Conservation (phyloP, 495 filamentous ascomycete genomes). For the Cenococcum geophilum region DNA sequence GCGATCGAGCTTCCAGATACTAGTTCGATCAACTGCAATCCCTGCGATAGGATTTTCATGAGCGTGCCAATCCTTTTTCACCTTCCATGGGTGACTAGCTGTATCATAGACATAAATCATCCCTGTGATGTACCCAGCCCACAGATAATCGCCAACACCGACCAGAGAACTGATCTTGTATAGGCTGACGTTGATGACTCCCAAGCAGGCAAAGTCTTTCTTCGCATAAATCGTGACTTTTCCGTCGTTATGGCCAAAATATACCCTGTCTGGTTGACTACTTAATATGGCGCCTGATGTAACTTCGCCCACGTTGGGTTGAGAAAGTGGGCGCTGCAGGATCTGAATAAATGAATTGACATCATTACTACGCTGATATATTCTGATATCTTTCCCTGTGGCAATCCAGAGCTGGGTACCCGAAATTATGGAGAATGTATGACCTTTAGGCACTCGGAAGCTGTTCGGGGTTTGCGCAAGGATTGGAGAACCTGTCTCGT, state of each 20-base stretch:
- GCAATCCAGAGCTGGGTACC: slow-evolving; percentile 82
- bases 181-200: slow-evolving; percentile 73
- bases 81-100: slow-evolving; percentile 69
- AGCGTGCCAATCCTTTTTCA: slow-evolving; percentile 91
- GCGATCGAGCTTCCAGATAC: slow-evolving; percentile 79
- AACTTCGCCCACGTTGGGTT: slow-evolving; percentile 72
- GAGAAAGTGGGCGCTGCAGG: slow-evolving; percentile 57
- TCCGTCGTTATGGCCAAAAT: slow-evolving; percentile 87
- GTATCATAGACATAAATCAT: slow-evolving; percentile 93
- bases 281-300: slow-evolving; percentile 73
- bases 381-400: slow-evolving; percentile 75
- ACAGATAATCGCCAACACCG: slow-evolving; percentile 77
- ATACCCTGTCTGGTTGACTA: slow-evolving; percentile 71
- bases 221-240: slow-evolving; percentile 89
- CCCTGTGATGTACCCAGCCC: slow-evolving; percentile 94
- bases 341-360: slow-evolving; percentile 67
- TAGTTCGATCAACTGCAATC: slow-evolving; percentile 71
- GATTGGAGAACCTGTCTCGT: slow-evolving; percentile 66
- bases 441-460: slow-evolving; percentile 69
- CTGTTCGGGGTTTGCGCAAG: slow-evolving; percentile 60
- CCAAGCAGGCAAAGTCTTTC: slow-evolving; percentile 64
- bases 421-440: slow-evolving; percentile 79
- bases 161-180: slow-evolving; percentile 92
- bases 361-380: slow-evolving; percentile 67
- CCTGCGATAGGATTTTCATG: slow-evolving; percentile 75